phyloP scores from a whole-genome alignment of 331 rosid species.

The Erythrophleum ivorense region DNA sequence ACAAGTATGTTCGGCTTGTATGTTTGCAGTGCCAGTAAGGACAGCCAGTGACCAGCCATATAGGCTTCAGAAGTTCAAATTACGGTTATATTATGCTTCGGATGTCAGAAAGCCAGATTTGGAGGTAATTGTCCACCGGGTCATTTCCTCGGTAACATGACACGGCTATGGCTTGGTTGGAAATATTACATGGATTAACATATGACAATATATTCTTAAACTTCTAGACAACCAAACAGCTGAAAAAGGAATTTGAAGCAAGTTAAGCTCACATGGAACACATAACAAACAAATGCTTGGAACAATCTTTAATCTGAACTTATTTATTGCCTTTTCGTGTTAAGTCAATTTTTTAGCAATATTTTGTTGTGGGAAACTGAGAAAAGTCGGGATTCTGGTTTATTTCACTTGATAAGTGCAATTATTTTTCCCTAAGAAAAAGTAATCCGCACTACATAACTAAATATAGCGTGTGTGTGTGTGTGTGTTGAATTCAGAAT shows the following conservation, averaged over 20 bases:
- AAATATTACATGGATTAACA: not conserved
- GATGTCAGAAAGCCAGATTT: constrained; percentile 75
- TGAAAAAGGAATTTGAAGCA: not conserved
- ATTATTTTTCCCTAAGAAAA: not conserved
- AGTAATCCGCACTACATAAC: not conserved
- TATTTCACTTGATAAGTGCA: not conserved
- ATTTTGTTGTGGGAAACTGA: not conserved
- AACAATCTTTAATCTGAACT: not conserved
- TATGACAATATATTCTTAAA: not conserved
- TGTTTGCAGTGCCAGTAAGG: constrained; percentile 87
- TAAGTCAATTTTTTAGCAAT: not conserved
- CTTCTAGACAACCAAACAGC: not conserved
- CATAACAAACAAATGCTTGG: not conserved
- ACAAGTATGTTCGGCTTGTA: constrained; percentile 26
- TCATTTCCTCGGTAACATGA: not conserved
- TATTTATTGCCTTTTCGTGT: not conserved
- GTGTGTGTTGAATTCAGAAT: constrained; percentile 5
- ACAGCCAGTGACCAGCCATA: constrained; percentile 97
- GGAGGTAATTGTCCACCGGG: constrained; percentile 61
- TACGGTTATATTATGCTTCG: constrained; percentile 74
- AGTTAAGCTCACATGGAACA: not conserved
- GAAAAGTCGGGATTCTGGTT: not conserved
- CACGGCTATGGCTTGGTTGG: not conserved
- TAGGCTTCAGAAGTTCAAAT: constrained; percentile 83
- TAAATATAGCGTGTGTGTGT: not conserved